Conservation (phyloP, 2,329 filamentous ascomycete genomes). For the Pseudogymnoascus sp. region DNA sequence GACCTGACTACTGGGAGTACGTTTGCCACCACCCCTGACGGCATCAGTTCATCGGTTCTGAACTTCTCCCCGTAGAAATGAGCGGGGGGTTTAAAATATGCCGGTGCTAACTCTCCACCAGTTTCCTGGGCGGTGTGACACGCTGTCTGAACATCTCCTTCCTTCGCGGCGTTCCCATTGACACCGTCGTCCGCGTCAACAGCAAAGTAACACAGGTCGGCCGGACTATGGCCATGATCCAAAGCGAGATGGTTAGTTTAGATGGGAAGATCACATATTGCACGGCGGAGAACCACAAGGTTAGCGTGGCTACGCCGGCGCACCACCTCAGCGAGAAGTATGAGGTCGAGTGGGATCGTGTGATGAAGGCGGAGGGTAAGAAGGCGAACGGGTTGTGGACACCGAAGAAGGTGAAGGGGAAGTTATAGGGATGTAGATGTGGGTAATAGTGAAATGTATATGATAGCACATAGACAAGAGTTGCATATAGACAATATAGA, state of each 20-base stretch:
- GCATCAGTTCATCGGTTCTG: not conserved
- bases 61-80: not conserved
- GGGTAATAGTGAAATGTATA: not conserved
- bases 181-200: slow-evolving; percentile 35
- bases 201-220: slow-evolving; percentile 38
- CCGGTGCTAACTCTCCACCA: slow-evolving; percentile 6
- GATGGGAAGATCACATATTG: slow-evolving; percentile 41
- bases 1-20: slow-evolving; percentile 41
- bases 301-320: slow-evolving; percentile 34
- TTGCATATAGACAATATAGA: not conserved
- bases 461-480: not conserved
- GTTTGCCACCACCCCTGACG: slow-evolving; percentile 13
- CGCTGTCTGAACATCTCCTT: slow-evolving; percentile 43
- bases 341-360: slow-evolving; percentile 36
- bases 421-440: not conserved
- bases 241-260: slow-evolving; percentile 39
- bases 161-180: slow-evolving; percentile 39
- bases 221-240: slow-evolving; percentile 43
- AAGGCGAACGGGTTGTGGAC: slow-evolving; percentile 7
- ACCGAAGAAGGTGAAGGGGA: not conserved
- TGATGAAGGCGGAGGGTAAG: slow-evolving; percentile 28
- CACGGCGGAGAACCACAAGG: slow-evolving; percentile 45
- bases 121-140: slow-evolving; percentile 42
- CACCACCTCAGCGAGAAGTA: slow-evolving; percentile 30
- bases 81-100: not conserved